These are phyloP conservation scores for Leishmania turanica DNA, from an alignment of 208 protist species.

Conservation along the genomic window DNA sequence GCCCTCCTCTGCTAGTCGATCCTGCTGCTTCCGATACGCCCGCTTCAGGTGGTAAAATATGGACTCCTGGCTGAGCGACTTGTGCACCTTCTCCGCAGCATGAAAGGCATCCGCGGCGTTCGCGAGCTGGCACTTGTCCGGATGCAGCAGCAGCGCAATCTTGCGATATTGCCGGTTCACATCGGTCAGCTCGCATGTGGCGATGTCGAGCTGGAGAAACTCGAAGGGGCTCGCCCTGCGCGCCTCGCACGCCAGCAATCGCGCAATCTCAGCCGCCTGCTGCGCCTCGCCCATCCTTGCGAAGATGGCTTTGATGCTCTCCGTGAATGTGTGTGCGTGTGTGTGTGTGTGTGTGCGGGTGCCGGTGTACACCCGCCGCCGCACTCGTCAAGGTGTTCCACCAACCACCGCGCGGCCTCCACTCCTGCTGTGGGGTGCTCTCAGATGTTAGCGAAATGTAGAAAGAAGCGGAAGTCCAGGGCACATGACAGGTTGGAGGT, in stretches of 20 bases:
- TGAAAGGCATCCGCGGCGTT: slow-evolving; percentile 82
- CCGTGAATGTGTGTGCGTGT: neutral
- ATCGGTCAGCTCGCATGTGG: slow-evolving; percentile 55
- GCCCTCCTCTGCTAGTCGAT: slow-evolving; percentile 48
- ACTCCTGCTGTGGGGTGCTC: neutral
- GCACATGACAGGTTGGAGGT: neutral
- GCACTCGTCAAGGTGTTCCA: neutral
- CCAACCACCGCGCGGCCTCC: neutral
- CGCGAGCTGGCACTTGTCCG: slow-evolving; percentile 87
- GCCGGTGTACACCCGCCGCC: neutral
- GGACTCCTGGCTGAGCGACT: slow-evolving; percentile 68
- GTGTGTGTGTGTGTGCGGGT: neutral
- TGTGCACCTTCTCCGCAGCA: slow-evolving; percentile 83
- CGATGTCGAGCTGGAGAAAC: slow-evolving; percentile 67
- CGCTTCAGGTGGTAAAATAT: slow-evolving; percentile 74
- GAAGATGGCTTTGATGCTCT: neutral
- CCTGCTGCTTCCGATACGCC: slow-evolving; percentile 60
- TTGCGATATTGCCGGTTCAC: slow-evolving; percentile 75
- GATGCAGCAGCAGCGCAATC: slow-evolving; percentile 87
- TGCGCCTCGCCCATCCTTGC: slow-evolving; percentile 39
- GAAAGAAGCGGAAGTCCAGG: neutral
- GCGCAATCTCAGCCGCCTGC: slow-evolving; percentile 62
- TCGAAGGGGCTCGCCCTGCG: slow-evolving; percentile 54
- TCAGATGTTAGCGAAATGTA: neutral
- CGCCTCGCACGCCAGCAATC: slow-evolving; percentile 55